Evolutionary conservation across 257 asterid genomes (phyloP), one percentile per base, ranked within the genome.

Genomic region (Leptodermis oblonga): DNA sequence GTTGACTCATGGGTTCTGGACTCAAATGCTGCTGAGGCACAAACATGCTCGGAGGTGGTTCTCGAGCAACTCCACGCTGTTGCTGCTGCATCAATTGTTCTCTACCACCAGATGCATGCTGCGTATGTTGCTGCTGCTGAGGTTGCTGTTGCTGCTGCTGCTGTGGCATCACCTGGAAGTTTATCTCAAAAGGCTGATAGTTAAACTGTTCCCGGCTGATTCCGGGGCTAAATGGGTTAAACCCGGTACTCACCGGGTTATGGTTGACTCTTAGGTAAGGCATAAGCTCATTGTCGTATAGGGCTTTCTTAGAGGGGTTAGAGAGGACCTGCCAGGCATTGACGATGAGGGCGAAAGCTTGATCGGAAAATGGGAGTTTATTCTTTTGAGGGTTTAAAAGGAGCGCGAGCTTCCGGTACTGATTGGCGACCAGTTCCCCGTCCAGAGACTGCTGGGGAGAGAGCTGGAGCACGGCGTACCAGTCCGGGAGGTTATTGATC

Each of bases 241-340:
- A 74, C 33, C 74, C 74, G 20, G 70, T 7, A 42, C 74, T 62
- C 33, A 52, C 39, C 31, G 74, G 54, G 74, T 52, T 74, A 76
- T 66, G 62, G 74, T 66, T 74, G 76, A 67, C 70, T 55, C 74
- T 41, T 18, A 60, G 68, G 59, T 72, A 62, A 23, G 69, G 52
- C 72, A 73, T 73, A 20, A 91, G 74, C 73, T 94, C 92, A 33
- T 82, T 84, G 73, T 94, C 97, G 73, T 91, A 94, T 73, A 73
- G 2, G 17, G 81, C 67, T 70, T 88, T 94, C 62, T 82, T 79
- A 22, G 90, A 69, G 20, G 96, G 90, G 61, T 91, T 83, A 6
- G 97, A 87, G n/a, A 94, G 86, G 3, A 87, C 82, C 13, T 88
- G 70, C 94, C 95, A 94, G 1, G 99, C 99, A 59, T 86, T 93